A percentile compares a stretch with the other conserved stretches of the same genome.
Conservation (phyloP, 148 eudicot species). For the Salicornia ramosissima region DNA sequence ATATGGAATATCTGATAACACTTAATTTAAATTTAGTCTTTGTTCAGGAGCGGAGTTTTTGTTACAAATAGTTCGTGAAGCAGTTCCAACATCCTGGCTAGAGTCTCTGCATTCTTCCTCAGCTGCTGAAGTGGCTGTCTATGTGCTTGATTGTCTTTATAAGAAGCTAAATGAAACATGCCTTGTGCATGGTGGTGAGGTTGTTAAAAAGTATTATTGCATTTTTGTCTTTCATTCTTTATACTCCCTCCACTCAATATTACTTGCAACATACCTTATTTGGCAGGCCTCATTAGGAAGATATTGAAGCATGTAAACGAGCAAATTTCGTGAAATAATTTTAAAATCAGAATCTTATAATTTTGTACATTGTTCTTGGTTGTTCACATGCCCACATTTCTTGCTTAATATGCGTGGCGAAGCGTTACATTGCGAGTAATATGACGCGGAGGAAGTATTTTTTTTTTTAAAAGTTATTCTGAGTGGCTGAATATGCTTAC, state of each 20-base stretch:
- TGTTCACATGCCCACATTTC: too few relatives aligned
- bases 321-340: too few relatives aligned
- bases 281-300: too few relatives aligned
- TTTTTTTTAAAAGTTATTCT: conserved; percentile 6
- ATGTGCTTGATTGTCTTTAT: conserved; percentile 76
- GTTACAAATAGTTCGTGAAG: conserved; percentile 63
- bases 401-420: too few relatives aligned
- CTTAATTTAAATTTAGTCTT: conserved; percentile 49
- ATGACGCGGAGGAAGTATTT: too few relatives aligned
- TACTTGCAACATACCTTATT: too few relatives aligned
- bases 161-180: conserved; percentile 70
- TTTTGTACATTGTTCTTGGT: too few relatives aligned
- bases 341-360: too few relatives aligned
- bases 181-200: conserved; percentile 90
- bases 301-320: too few relatives aligned
- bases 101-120: conserved; percentile 48
- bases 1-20: conserved; percentile 31
- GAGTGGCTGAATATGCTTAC: conserved; percentile 14
- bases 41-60: conserved; percentile 92
- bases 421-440: too few relatives aligned
- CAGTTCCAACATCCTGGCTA: conserved; percentile 52
- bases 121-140: conserved; percentile 72
- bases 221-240: conserved; percentile 15
- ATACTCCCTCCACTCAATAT: too few relatives aligned
- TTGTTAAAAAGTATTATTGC: conserved; percentile 21